Base-by-base conservation (phyloP, 176 grass and related monocot genomes). In the Aegilops longissima region DNA sequence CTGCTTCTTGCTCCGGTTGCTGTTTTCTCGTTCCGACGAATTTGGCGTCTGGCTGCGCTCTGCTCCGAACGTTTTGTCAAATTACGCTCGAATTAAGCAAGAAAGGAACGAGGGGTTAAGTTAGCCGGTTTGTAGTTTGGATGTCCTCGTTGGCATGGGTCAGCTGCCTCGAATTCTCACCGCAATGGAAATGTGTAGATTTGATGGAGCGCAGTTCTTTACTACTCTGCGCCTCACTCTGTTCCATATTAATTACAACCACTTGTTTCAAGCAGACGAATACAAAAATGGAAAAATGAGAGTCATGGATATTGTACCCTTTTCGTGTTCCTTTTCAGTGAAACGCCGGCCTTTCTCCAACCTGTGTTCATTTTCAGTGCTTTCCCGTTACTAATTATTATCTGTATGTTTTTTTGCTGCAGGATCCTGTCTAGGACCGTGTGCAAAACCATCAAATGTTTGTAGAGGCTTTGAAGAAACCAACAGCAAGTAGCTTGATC, bases 361-460 rank as follows among this genome's bases (percentile, higher is more conserved):
- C 9, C n/a, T 68, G 1, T 51, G 31, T 45, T 42, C 38, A 9
- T 39, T 8, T 38, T 7, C 36, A 8, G 14, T 62, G 35, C 24
- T 34, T 44, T 13, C 9, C 8, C 17, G 2, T 70, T 61, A 70
- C 52, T 82, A 31, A 86, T 70, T 63, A 5, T 70, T 35, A 24
- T 85, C 12, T 69, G 21, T 85, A 10, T 91, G 51, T 88, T 84
- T 77, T 27, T 8, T 82, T 4, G 31, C 80, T 70, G 17, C 49
- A 77, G 21, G 20, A 76, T 31, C 73, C 21, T 76, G 16, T 8
- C 17, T 70, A 31, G 9, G 69, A 77, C 49, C 12, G 21, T 63
- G 40, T 10, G n/a, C n/a, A 45, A 6, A 31, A 35, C 61, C 84
- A 27, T n/a, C 81, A 91, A 63, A 88, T 91, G 90, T 77, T 81